Base-by-base conservation (phyloP, 2,329 filamentous ascomycete species). In the Talaromyces piceae region DNA sequence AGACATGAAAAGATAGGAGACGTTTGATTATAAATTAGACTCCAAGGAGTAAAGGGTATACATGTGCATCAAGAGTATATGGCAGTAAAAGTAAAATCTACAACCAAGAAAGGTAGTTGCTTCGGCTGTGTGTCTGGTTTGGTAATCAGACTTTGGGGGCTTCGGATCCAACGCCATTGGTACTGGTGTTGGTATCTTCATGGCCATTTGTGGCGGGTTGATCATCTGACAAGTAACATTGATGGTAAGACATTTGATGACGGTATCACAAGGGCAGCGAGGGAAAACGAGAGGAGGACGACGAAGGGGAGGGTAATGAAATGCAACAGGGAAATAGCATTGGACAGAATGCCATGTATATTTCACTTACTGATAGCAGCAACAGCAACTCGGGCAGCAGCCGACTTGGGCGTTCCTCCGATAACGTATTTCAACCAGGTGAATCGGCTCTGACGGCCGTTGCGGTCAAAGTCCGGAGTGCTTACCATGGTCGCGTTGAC, bases 391-490 rank as follows among this genome's bases (percentile, higher is more conserved):
- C 71, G 62, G 8, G 63, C 57, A 43, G 65, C 62, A 27, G 67
- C 70, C 6, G 65, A 60, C 49, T 63, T 68, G 13, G 64, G 66
- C 41, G 62, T 66, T 31, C 69, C 68, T 44, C 70, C 71, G 37
- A 73, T 47, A 43, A 73, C 53, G 48, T 58, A 71, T 28, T 66
- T 64, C 49, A 73, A 41, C 67, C 69, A 70, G 48, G 67, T 66
- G 22, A 71, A 58, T 16, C 61, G 58, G 39, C 70, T 54, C 56
- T 68, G 70, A 8, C 66, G 68, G 7, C 81, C 81, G 39, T 78
- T 66, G 23, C 81, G 75, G 63, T 84, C 80, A 61, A 84, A 84
- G 60, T 82, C 75, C 2, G 81, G 81, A 54, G 74, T 71, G 50
- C 69, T 76, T 68, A 79, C 77, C 8, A 66, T 65, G 53, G 71